Evolutionary conservation across 2,329 filamentous ascomycete species (phyloP), one percentile per base, ranked within the genome.

Genomic region (Ophiostoma piceae): DNA sequence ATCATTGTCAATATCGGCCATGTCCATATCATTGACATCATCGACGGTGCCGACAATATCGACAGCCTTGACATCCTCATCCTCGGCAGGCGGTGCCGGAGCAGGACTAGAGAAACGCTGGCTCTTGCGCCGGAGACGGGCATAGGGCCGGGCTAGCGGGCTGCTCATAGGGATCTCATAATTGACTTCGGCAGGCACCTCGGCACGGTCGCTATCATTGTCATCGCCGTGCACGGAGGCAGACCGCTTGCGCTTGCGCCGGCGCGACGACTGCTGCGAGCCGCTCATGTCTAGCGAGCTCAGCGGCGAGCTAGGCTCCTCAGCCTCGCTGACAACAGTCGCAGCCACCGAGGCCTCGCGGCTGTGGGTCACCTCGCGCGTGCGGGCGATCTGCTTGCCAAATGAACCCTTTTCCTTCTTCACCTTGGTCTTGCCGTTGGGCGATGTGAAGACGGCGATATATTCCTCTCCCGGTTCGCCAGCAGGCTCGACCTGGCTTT

Each of bases 381-480:
- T 29, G 11, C 29, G 37, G 11, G 22, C 11, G 2, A 16, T n/a
- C 12, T 66, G 65, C 37, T 16, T 22, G 1, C 39, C 62, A 39
- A 39, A 41, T 1, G 65, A n/a, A 11, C 37, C 65, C 65, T 66
- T 66, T 41, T 39, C 39, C n/a, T 39, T 37, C 73, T 47, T 71
- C 47, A 32, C 72, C 73, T 39, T 39, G 32, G 32, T 22, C 62
- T 12, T 39, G 62, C 62, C 62, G 35, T 65, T 39, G 62, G 62
- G 62, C 19, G 62, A 39, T 0, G 72, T 73, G 19, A 68, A 71
- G 1, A 79, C 78, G 3, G 76, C 76, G 57, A 80, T 80, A 72
- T 78, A 66, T 22, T 65, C 62, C n/a, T 57, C 1, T 4, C 19
- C 22, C 19, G 79, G 9, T 6, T 22, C 37, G 29, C 37, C n/a